Evolutionary conservation across 2,329 filamentous ascomycete species (phyloP), one percentile per base, ranked within the genome.

Genomic region (Dactylellina drechsleri): DNA sequence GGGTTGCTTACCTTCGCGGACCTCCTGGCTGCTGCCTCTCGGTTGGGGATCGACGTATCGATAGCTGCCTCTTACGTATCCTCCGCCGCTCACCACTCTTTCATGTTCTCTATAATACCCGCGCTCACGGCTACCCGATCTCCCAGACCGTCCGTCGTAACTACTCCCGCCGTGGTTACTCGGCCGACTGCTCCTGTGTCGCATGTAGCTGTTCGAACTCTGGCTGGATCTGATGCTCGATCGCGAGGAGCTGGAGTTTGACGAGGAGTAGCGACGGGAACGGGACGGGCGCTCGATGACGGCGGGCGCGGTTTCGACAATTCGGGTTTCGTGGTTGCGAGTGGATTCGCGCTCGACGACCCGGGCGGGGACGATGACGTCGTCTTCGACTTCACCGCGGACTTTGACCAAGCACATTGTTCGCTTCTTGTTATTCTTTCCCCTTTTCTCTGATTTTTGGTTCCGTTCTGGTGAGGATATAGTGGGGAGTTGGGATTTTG

Each of bases 391-490:
- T 62, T 79, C 78, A 41, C 77, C 77, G 67, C 77, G 77, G 64
- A 79, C 78, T 76, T 78, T 79, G 67, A 79, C 78, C 67, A 79
- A 78, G 49, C 78, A 79, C 78, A 79, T 66, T 76, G 28, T 50
- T 57, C 5, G 23, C 23, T 23, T 23, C 23, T 36, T 36, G 31
- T 10, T 36, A n/a, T 12, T 45, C 26, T 28, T 47, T 62, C 4
- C 26, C 23, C 23, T 23, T 23, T 41, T 45, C 0, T 28, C 28
- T 62, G 61, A 26, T 45, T 52, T 59, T 54, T 45, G 5, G 7
- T 59, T 26, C 52, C n/a, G 45, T 26, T 57, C 57, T 56, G 15
- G 13, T 36, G 43, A 16, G 8, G 31, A 15, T 20, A 47, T 59
- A 12, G 40, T 6, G 41, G 18, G 54, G 28, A 41, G n/a, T 47